These are phyloP conservation scores for Musa schizocarpa DNA, from an alignment of 176 grass and related monocot species.

Conservation along the genomic window DNA sequence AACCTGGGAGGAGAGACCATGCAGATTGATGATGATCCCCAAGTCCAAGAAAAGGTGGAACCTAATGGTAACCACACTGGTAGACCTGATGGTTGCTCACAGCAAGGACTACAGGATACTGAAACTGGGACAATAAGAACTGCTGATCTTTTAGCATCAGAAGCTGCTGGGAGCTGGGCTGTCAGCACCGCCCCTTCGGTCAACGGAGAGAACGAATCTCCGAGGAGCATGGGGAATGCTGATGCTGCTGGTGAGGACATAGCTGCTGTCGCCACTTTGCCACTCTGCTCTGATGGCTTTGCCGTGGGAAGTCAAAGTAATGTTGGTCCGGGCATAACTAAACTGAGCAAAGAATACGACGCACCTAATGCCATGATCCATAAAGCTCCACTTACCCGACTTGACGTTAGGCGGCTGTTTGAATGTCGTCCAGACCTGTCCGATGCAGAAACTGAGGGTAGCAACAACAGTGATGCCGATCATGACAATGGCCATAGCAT, in stretches of 20 bases:
- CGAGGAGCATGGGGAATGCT: slow-evolving; percentile 34
- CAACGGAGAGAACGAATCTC: slow-evolving; percentile 65
- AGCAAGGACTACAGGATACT: slow-evolving; percentile 39
- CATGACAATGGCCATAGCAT: neutral
- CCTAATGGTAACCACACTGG: slow-evolving; percentile 22
- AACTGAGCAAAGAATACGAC: slow-evolving; percentile 32
- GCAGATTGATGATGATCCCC: slow-evolving; percentile 69
- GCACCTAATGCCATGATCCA: slow-evolving; percentile 58
- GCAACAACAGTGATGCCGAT: neutral
- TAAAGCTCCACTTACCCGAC: slow-evolving; percentile 29
- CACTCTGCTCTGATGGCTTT: slow-evolving; percentile 42
- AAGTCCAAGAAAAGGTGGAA: slow-evolving; percentile 41
- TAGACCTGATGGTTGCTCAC: slow-evolving; percentile 15
- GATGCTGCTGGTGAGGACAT: slow-evolving; percentile 22
- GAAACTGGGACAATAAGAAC: slow-evolving; percentile 47
- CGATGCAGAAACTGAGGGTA: slow-evolving; percentile 15
- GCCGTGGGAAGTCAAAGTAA: slow-evolving; percentile 63
- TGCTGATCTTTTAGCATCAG: slow-evolving; percentile 80
- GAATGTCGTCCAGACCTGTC: neutral
- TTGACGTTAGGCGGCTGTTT: neutral
- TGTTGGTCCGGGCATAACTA: slow-evolving; percentile 17
- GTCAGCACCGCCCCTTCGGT: slow-evolving; percentile 52
- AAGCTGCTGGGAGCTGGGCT: slow-evolving; percentile 89
- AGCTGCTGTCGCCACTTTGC: slow-evolving; percentile 35
- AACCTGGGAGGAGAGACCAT: slow-evolving; percentile 62